Base-by-base conservation (phyloP, 1,139 yeast genomes). In the Debaryomyces sp. region DNA sequence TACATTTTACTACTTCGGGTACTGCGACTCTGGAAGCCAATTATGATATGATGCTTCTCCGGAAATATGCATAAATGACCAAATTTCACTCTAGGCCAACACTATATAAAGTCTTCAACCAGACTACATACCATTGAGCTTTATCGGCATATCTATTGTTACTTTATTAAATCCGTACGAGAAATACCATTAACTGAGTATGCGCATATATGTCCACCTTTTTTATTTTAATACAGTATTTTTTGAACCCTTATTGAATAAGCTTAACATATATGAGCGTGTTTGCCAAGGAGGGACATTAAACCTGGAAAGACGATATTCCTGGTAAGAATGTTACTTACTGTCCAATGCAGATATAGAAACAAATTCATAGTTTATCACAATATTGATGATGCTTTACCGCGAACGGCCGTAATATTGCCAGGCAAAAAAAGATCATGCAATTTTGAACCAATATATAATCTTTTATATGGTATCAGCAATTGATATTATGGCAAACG, bases 1-100 rank as follows among this genome's bases (percentile, higher is more conserved):
- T 35, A 35, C 38, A 35, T 35, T 35, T 35, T 35, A 35, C 26
- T 35, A 22, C 38, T 35, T 35, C 22, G 38, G 38, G 26, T 10
- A 18, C 21, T 35, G 38, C 26, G 38, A 35, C 22, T 32, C 21
- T 27, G 5, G n/a, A 12, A 15, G 35, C 21, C 12, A n/a, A 13
- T 15, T 8, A 30, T 13, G 17, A 13, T 15, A 30, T 32, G 21
- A 2, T 15, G 6, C 21, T 9, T 13, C 18, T 13, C 18, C 5
- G 7, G 22, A 32, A 13, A 10, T 32, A 12, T 12, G 13, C 12
- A 27, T 6, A 4, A 5, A 27, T 12, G 30, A 27, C 9, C 10
- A 26, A 12, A 27, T 6, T 4, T 6, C 12, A 24, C 13, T 12
- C 1, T 27, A 5, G 5, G 12, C 6, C 30, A n/a, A n/a, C n/a